Evolutionary conservation across 352 stramenopile genomes (phyloP).

Genomic region (Pythium biforme): DNA sequence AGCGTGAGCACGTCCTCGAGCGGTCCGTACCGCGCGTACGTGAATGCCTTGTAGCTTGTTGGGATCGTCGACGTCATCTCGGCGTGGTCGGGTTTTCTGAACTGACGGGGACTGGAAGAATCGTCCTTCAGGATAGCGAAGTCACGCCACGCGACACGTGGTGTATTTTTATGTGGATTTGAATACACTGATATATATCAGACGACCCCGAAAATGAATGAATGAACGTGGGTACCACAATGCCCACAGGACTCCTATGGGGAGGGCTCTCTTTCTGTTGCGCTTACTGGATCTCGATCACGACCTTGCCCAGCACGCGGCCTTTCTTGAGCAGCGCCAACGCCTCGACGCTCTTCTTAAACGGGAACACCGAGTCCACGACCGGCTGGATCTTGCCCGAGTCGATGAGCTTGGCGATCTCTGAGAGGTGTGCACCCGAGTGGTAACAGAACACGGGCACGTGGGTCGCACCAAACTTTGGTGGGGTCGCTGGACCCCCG

Average conservation of each 20-base stretch:
- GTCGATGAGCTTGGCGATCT: constrained; percentile 40
- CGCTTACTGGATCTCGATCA: not conserved
- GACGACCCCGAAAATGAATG: too few species aligned
- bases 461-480: constrained; percentile 46
- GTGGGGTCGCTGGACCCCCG: constrained; percentile 36
- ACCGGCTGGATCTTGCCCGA: constrained; percentile 29
- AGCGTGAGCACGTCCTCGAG: constrained; percentile 16
- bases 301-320: constrained; percentile 32
- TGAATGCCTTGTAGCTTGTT: not conserved
- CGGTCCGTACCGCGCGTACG: constrained; percentile 5
- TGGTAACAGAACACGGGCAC: constrained; percentile 17
- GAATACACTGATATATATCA: not conserved
- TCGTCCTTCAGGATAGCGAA: too few species aligned
- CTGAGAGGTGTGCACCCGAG: constrained; percentile 27
- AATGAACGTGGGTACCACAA: too few species aligned
- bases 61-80: not conserved
- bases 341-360: constrained; percentile 42
- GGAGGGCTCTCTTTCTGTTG: too few species aligned
- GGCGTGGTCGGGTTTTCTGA: not conserved
- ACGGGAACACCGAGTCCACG: constrained; percentile 39
- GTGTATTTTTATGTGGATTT: too few species aligned
- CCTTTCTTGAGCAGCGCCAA: constrained; percentile 37
- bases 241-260: too few species aligned
- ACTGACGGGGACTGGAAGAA: not conserved
- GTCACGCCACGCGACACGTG: too few species aligned